Evolutionary conservation across 345 rosid genomes (phyloP).

Genomic region (Citrus maxima): DNA sequence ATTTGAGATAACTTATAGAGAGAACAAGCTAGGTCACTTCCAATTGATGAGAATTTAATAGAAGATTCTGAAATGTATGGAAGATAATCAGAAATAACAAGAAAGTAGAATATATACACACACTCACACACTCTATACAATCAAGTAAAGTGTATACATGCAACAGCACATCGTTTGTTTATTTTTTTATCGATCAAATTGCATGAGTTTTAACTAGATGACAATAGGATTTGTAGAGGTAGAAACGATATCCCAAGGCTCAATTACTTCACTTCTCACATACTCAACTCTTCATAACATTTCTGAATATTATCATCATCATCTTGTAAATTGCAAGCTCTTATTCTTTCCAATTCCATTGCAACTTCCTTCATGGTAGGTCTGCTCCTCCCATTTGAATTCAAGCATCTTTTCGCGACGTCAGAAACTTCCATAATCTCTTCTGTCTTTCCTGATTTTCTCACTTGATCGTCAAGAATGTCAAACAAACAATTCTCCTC

Average conservation of each 20-base stretch:
- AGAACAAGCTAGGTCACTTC: too few relatives aligned
- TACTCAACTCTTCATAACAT: not conserved
- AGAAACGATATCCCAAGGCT: not conserved
- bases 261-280: not conserved
- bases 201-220: not conserved
- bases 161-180: not conserved
- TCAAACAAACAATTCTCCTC: not conserved
- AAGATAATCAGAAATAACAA: too few relatives aligned
- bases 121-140: too few relatives aligned
- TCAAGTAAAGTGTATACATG: not conserved
- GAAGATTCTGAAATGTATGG: too few relatives aligned
- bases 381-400: not conserved
- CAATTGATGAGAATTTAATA: too few relatives aligned
- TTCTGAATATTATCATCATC: not conserved
- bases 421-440: not conserved
- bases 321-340: not conserved
- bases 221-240: not conserved
- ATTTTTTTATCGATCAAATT: too few relatives aligned
- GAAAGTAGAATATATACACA: too few relatives aligned
- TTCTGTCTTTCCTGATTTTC: not conserved
- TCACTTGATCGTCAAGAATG: not conserved
- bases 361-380: constrained; percentile 7
- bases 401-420: not conserved
- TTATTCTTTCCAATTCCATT: not conserved
- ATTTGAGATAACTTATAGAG: too few relatives aligned